These are phyloP conservation scores for Debaryomyces psychrophilus DNA, from an alignment of 1,139 yeast species.

Conservation along the genomic window DNA sequence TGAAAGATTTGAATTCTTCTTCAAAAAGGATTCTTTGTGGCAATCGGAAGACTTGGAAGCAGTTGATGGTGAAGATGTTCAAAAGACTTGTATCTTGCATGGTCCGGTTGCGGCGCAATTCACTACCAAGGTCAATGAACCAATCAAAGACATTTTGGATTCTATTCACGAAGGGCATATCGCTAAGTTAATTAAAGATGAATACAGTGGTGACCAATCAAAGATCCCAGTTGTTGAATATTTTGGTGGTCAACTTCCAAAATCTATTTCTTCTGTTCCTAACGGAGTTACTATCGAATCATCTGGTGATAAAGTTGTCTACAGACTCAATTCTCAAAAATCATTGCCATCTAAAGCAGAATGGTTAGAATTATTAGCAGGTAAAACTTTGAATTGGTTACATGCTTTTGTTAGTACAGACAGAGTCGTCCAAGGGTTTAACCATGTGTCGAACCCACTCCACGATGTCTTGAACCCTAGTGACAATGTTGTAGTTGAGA, in stretches of 20 bases:
- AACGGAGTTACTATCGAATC: conserved; percentile 43
- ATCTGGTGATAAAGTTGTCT: conserved; percentile 34
- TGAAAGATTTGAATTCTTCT: conserved; percentile 91
- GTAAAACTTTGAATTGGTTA: conserved; percentile 81
- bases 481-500: conserved; percentile 63
- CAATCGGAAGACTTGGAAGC: conserved; percentile 97
- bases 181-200: conserved; percentile 64
- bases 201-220: conserved; percentile 68
- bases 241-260: conserved; percentile 71
- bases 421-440: conserved; percentile 81
- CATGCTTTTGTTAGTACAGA: conserved; percentile 82
- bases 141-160: conserved; percentile 88
- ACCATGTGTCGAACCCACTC: conserved; percentile 78
- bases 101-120: conserved; percentile 98
- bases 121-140: conserved; percentile 86
- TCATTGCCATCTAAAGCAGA: conserved; percentile 49
- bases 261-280: conserved; percentile 20
- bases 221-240: conserved; percentile 86
- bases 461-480: conserved; percentile 81
- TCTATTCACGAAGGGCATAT: conserved; percentile 90
- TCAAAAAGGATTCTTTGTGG: conserved; percentile 98
- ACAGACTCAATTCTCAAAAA: conserved; percentile 39
- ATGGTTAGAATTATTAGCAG: conserved; percentile 87
- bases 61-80: conserved; percentile 94
- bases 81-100: conserved; percentile 96